Evolutionary conservation across 2,329 filamentous ascomycete genomes (phyloP), one percentile per base, ranked within the genome.

Genomic region (Cucurbitaria berberidis): DNA sequence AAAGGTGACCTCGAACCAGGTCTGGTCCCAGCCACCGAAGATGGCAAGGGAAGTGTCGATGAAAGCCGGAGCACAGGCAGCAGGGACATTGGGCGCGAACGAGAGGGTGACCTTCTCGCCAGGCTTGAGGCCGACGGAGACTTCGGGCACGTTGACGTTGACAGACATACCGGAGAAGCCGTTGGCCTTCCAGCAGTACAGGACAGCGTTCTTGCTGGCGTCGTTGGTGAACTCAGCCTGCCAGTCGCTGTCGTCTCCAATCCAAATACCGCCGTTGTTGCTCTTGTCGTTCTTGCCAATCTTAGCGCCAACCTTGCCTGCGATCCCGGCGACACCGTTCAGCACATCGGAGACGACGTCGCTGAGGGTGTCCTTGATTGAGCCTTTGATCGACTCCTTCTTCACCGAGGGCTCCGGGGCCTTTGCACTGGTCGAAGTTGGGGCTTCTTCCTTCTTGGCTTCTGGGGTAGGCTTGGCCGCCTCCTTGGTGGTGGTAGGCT

Each of bases 1-100:
- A 32, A 75, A 77, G 50, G 72, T 79, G 49, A 73, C 76, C 69
- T 81, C 78, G 47, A 71, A 75, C 76, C 78, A 80, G 27, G 78
- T 79, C 58, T 80, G 74, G 58, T 64, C 60, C 43, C 79, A 61
- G 63, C 77, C 77, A 32, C 78, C 78, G 50, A 65, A 65, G 27
- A 63, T 51, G 50, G 67, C 66, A 27, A 73, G 72, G 49, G 53
- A 51, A 32, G 72, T 75, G 53, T 74, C 64, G 15, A 59, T 36
- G 66, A 71, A 75, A 24, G 77, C 66, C 13, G 73, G 68, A 5
- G 77, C 66, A 64, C 75, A 80, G n/a, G 71, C 78, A 26, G 76
- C 74, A 18, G 75, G 71, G 5, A 76, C 65, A 40, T 66, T 69
- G 40, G 69, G 65, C 22, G 67, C 74, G 40, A 76, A 70, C 34